phyloP scores from a whole-genome alignment of 108 stramenopile species.

The Poteriospumella lacustris region DNA sequence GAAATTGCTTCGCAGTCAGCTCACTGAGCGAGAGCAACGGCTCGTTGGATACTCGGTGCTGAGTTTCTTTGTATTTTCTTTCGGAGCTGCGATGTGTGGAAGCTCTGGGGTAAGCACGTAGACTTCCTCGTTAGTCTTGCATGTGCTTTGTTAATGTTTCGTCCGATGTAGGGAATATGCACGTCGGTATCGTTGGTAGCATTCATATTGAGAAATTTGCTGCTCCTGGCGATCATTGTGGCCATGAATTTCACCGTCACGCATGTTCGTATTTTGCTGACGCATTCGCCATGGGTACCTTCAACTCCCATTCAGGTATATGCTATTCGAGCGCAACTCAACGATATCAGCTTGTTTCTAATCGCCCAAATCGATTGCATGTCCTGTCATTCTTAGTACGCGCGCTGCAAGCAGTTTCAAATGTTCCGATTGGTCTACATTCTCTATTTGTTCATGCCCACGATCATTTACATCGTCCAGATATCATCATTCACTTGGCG shows the following conservation, averaged over 20 bases:
- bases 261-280: neutral
- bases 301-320: conserved; percentile 9
- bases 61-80: neutral
- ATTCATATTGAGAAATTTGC: neutral
- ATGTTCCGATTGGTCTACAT: conserved; percentile 4
- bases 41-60: neutral
- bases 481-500: too few species aligned
- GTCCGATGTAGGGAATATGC: neutral
- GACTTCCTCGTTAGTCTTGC: neutral
- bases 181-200: neutral
- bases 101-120: neutral
- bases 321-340: too few species aligned
- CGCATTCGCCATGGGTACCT: conserved; percentile 5
- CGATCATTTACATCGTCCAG: too few species aligned
- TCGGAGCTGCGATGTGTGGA: neutral
- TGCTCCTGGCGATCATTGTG: neutral
- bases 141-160: neutral
- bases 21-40: neutral
- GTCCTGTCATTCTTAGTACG: neutral
- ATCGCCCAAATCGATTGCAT: neutral
- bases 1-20: neutral
- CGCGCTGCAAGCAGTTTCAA: neutral
- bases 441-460: conserved; percentile 1
- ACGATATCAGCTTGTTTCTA: too few species aligned
- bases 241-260: neutral